phyloP scores from a whole-genome alignment of 2,329 filamentous ascomycete species.

The Verticillium isaacii region DNA sequence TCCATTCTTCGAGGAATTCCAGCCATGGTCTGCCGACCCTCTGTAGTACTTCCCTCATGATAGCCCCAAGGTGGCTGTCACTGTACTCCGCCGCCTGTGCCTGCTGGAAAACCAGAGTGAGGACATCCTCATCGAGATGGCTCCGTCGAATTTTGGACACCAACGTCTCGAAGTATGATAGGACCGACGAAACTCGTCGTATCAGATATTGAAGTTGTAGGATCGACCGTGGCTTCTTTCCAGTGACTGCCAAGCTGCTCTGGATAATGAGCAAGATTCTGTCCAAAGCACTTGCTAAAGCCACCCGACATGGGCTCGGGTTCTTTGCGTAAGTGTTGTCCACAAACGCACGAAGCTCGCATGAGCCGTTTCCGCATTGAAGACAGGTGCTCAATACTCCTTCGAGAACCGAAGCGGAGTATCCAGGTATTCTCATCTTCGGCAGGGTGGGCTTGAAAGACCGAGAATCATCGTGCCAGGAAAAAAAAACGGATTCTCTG shows the following conservation, averaged over 20 bases:
- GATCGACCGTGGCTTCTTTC: constrained; percentile 38
- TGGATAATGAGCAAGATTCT: constrained; percentile 45
- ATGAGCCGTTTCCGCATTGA: constrained; percentile 41
- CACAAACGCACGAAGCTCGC: constrained; percentile 41
- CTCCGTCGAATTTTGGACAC: constrained; percentile 39
- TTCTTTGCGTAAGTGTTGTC: constrained; percentile 38
- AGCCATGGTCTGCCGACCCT: constrained; percentile 63
- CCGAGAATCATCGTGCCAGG: constrained; percentile 47
- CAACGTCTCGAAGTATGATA: constrained; percentile 47
- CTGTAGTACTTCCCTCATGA: constrained; percentile 63
- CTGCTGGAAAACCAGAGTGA: constrained; percentile 58
- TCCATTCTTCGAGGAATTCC: constrained; percentile 66
- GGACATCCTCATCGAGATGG: constrained; percentile 53
- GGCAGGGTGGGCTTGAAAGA: constrained; percentile 47
- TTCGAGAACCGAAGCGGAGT: constrained; percentile 43
- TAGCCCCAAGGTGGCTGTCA: constrained; percentile 54
- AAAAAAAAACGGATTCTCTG: constrained; percentile 67
- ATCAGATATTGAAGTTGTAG: constrained; percentile 48
- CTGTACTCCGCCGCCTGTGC: constrained; percentile 61
- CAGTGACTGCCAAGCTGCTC: constrained; percentile 39
- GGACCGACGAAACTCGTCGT: constrained; percentile 39
- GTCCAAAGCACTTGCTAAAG: constrained; percentile 45
- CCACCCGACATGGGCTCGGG: constrained; percentile 42
- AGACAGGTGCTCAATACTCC: constrained; percentile 43
- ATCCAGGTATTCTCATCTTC: constrained; percentile 49